Percentiles rank a stretch among this genome's conserved stretches.
phyloP scores from a whole-genome alignment of 2,329 filamentous ascomycete species.

The Penicillium sp. region DNA sequence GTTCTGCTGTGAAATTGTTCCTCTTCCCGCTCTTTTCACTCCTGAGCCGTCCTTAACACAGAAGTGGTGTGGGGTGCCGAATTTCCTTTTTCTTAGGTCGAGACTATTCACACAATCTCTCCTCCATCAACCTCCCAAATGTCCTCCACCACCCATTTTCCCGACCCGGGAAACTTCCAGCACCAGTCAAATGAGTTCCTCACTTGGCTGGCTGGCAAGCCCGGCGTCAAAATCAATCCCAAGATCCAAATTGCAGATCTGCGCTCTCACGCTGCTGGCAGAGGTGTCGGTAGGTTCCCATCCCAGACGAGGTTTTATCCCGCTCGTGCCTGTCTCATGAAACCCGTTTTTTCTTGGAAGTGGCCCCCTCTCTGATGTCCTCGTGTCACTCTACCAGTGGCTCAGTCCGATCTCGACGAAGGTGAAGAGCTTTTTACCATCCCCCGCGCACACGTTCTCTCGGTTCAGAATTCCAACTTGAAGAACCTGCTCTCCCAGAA shows the following conservation, averaged over 20 bases:
- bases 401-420: slow-evolving; percentile 57
- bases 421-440: slow-evolving; percentile 75
- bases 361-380: no score
- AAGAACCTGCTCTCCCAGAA: slow-evolving; percentile 49
- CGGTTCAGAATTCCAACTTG: slow-evolving; percentile 62
- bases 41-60: no score
- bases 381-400: no score
- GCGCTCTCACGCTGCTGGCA: slow-evolving; percentile 47
- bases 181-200: slow-evolving; percentile 46
- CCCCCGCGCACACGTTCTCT: slow-evolving; percentile 63
- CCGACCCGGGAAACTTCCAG: slow-evolving; percentile 35
- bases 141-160: slow-evolving; percentile 31
- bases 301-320: slow-evolving; percentile 10
- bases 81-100: no score
- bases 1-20: no score
- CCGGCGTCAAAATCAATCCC: slow-evolving; percentile 47
- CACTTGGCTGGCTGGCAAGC: slow-evolving; percentile 47
- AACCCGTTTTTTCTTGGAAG: no score
- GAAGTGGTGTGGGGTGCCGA: no score
- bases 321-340: no score
- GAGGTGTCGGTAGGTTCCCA: slow-evolving; percentile 53
- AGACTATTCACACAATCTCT: no score
- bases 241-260: slow-evolving; percentile 54
- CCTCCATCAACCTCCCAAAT: slow-evolving; percentile 24
- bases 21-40: no score